Percentiles rank a stretch among this genome's conserved stretches.
phyloP scores from a whole-genome alignment of 2,329 filamentous ascomycete species.

The Nigrograna mackinnonii region DNA sequence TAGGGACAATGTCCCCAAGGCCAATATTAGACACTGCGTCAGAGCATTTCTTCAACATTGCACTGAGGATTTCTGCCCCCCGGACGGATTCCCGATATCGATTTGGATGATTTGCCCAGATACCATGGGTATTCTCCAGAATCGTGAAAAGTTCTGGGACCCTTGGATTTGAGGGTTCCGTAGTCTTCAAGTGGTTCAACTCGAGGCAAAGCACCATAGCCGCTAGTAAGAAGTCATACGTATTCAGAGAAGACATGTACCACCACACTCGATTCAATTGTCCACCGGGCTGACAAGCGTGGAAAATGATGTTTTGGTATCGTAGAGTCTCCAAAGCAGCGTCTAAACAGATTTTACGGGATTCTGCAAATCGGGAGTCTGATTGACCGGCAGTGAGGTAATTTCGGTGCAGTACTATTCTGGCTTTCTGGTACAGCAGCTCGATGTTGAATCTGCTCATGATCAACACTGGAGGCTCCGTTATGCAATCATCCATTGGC shows the following conservation, averaged over 20 bases:
- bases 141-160: constrained; percentile 9
- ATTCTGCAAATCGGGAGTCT: constrained; percentile 41
- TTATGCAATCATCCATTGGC: constrained; percentile 46
- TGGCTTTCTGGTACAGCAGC: constrained; percentile 55
- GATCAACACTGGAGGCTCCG: constrained; percentile 54
- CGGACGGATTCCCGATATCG: constrained; percentile 15
- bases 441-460: constrained; percentile 57
- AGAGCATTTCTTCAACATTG: constrained; percentile 20
- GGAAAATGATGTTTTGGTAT: constrained; percentile 54
- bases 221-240: constrained; percentile 53
- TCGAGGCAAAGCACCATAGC: constrained; percentile 54
- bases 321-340: constrained; percentile 53
- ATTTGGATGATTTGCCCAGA: constrained; percentile 21
- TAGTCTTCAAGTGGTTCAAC: constrained; percentile 30
- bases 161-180: constrained; percentile 5
- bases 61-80: constrained; percentile 17
- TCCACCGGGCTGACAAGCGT: constrained; percentile 50
- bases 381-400: constrained; percentile 50
- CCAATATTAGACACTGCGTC: no score
- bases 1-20: no score
- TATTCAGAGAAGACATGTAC: constrained; percentile 50
- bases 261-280: constrained; percentile 49
- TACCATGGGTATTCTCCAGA: constrained; percentile 14
- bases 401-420: constrained; percentile 58
- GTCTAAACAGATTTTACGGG: constrained; percentile 50